Conservation (phyloP, 352 stramenopile genomes). For the Thraustochytrium sp. region DNA sequence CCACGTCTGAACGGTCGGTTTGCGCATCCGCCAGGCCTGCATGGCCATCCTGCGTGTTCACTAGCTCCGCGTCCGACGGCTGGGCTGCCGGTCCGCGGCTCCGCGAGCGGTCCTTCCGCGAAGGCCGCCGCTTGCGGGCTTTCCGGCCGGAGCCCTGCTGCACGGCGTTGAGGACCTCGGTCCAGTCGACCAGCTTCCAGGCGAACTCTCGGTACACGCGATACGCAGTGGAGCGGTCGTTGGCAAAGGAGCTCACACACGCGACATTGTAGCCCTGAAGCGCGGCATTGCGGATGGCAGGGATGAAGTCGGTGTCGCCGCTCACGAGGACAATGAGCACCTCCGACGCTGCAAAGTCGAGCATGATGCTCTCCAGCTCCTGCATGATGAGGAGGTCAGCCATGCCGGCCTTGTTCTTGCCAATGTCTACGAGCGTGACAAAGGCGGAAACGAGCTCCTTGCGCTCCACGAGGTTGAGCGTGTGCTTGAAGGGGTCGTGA, state of each 20-base stretch:
- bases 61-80: too few species aligned
- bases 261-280: neutral
- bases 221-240: neutral
- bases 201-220: neutral
- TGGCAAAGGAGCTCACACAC: neutral
- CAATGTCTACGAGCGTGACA: conserved; percentile 33
- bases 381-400: conserved; percentile 29
- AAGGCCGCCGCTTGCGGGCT: neutral
- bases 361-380: conserved; percentile 17
- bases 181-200: conserved; percentile 10
- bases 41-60: too few species aligned
- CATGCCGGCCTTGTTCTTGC: conserved; percentile 18
- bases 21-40: too few species aligned
- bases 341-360: neutral
- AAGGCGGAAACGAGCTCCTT: conserved; percentile 36
- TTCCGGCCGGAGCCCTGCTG: neutral
- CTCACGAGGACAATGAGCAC: conserved; percentile 13
- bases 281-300: neutral
- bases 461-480: neutral
- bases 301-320: conserved; percentile 31
- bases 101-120: neutral
- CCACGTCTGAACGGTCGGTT: too few species aligned
- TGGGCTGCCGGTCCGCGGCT: too few species aligned
- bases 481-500: conserved; percentile 4
- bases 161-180: neutral